Conservation (phyloP, 2,329 filamentous ascomycete species). For the Aspergillus tubingensis region DNA sequence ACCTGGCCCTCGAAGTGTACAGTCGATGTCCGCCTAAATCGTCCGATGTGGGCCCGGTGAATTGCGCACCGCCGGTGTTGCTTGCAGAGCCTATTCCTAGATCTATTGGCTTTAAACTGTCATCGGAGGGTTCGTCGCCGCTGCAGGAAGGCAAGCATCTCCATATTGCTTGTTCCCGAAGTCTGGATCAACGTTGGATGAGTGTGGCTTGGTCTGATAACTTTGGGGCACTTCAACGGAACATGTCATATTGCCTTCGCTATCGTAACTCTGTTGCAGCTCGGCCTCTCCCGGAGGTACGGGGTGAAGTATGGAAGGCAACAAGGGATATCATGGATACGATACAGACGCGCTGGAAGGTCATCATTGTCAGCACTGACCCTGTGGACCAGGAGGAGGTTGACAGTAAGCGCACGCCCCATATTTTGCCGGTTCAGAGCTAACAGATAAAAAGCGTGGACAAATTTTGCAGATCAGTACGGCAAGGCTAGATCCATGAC, state of each 20-base stretch:
- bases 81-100: constrained; percentile 57
- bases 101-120: constrained; percentile 57
- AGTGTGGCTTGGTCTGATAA: constrained; percentile 63
- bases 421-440: background rate
- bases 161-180: constrained; percentile 61
- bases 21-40: constrained; percentile 56
- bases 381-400: constrained; percentile 54
- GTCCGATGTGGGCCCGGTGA: constrained; percentile 39
- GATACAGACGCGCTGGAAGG: constrained; percentile 55
- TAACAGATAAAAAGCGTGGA: constrained; percentile 39
- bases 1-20: constrained; percentile 60
- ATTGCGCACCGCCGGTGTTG: constrained; percentile 55
- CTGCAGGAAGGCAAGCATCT: constrained; percentile 59
- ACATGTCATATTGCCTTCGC: constrained; percentile 57
- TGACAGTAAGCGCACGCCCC: constrained; percentile 41
- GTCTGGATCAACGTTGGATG: constrained; percentile 59
- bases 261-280: constrained; percentile 34
- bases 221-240: constrained; percentile 55
- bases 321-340: constrained; percentile 58
- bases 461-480: constrained; percentile 38
- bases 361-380: constrained; percentile 57
- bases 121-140: constrained; percentile 55
- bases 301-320: constrained; percentile 59
- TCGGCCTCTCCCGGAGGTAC: constrained; percentile 51
- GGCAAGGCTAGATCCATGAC: constrained; percentile 38